Evolutionary conservation across 1,284 basidiomycete species (phyloP).

Genomic region (Papiliotrema laurentii): DNA sequence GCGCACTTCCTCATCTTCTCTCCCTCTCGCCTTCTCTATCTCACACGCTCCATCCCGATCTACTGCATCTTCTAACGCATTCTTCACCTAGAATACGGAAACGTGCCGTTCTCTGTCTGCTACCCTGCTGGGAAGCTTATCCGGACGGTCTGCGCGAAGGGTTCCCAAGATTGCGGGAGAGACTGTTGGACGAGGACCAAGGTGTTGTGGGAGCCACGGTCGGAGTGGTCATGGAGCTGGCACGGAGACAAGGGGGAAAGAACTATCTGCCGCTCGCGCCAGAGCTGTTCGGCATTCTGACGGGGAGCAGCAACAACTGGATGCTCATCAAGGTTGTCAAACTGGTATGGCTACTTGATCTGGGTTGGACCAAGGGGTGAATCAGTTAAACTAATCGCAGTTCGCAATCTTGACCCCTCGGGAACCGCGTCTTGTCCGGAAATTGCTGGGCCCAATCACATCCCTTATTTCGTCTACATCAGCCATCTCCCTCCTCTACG

Average conservation of each 20-base stretch:
- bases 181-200: constrained; percentile 78
- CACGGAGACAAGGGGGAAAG: constrained; percentile 63
- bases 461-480: constrained; percentile 92
- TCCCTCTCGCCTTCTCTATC: constrained; percentile 85
- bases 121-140: constrained; percentile 71
- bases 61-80: constrained; percentile 85
- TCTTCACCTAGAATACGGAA: constrained; percentile 84
- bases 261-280: constrained; percentile 83
- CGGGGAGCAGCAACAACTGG: constrained; percentile 96
- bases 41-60: constrained; percentile 79
- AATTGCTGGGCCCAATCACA: constrained; percentile 87
- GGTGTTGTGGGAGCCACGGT: constrained; percentile 89
- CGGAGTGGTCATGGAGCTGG: constrained; percentile 91
- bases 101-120: constrained; percentile 75
- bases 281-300: constrained; percentile 89
- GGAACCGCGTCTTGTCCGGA: constrained; percentile 89
- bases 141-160: constrained; percentile 68
- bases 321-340: constrained; percentile 99
- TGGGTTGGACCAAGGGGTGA: not conserved
- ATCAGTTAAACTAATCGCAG: constrained; percentile 50
- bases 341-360: constrained; percentile 57
- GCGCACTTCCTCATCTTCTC: constrained; percentile 82
- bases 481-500: constrained; percentile 92
- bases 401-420: constrained; percentile 86
- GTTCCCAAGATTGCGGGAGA: constrained; percentile 70